These are phyloP conservation scores for Blastobotrys petasosporus DNA, from an alignment of 1,139 yeast genomes.

Conservation along the genomic window DNA sequence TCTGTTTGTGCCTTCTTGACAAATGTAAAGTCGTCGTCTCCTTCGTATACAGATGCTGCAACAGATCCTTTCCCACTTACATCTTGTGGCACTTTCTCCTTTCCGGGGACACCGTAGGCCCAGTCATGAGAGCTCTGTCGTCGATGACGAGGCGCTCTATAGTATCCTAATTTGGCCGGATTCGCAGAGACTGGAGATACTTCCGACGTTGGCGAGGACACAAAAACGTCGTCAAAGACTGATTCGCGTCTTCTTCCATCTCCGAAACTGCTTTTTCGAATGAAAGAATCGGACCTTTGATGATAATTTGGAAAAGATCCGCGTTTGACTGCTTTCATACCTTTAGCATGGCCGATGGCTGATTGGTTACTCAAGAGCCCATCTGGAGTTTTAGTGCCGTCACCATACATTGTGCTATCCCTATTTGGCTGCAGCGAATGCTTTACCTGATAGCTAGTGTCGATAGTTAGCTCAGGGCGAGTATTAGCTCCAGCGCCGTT, in stretches of 20 bases:
- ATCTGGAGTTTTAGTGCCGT: slow-evolving; percentile 9
- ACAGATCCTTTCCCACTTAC: neutral
- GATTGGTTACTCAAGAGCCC: slow-evolving; percentile 9
- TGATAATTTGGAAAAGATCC: neutral
- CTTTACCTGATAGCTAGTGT: neutral
- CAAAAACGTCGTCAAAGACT: slow-evolving; percentile 19
- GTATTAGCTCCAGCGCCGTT: slow-evolving; percentile 21
- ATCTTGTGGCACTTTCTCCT: slow-evolving; percentile 6
- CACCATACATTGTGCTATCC: slow-evolving; percentile 1
- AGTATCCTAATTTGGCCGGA: slow-evolving; percentile 18
- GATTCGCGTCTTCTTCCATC: slow-evolving; percentile 14
- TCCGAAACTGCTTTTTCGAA: neutral
- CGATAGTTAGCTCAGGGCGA: neutral
- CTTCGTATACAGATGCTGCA: neutral
- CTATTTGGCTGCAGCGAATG: no score
- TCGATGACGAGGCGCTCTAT: slow-evolving; percentile 26
- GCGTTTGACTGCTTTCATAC: no score
- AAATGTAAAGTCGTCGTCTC: slow-evolving; percentile 12
- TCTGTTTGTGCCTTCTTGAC: slow-evolving; percentile 1
- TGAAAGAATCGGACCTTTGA: neutral
- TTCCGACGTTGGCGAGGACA: slow-evolving; percentile 23
- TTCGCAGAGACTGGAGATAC: slow-evolving; percentile 14
- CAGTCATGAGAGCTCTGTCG: slow-evolving; percentile 27
- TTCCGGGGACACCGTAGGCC: slow-evolving; percentile 16
- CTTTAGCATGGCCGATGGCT: slow-evolving; percentile 1